Evolutionary conservation across 2,329 filamentous ascomycete genomes (phyloP), one percentile per base, ranked within the genome.

Genomic region (Aspergillus sp.): DNA sequence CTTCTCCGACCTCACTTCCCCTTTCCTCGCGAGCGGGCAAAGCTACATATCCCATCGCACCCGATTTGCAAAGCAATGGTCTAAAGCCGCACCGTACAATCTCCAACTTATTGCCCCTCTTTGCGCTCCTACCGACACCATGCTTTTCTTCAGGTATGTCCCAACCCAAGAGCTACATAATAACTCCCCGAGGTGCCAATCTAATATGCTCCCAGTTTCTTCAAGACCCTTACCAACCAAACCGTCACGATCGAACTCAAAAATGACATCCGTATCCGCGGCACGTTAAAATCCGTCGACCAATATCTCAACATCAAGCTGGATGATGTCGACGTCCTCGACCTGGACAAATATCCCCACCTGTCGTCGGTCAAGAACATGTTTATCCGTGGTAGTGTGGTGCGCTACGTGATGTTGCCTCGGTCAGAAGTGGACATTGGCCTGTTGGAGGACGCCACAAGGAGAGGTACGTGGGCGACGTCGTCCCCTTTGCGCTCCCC

Each of bases 231-330:
- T 67, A 95, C 97, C 72, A 94, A 97, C 79, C 88, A 94, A 64
- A 87, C 95, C 79, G 92, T 99, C 68, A 97, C 92, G 44, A 91
- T 99, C 71, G 94, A 99, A 80, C 89, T 99, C 73, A 99, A 99
- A 78, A 99, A 99, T 74, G 94, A 99, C 77, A 96, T 99, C 64
- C 91, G 92, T 71, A 95, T 99, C 72, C 89, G 90, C 65, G 94
- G 94, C 61, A 95, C 88, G 32, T 82, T 99, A 62, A 99, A 97
- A 81, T 95, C 89, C 69, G 93, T 99, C 62, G 94, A 99, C 72
- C 94, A 97, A 78, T 99, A 96, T 76, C 85, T 99, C 69, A 99
- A 99, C 78, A 97, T 99, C 78, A 97, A 97, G 80, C 85, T 99
- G 47, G 94, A 99, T 69, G 91, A 97, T 68, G 95, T 97, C 56